A percentile compares a stretch with the other conserved stretches of the same genome.
Evolutionary conservation across 2,329 filamentous ascomycete genomes (phyloP).

Genomic region (Pestalotiopsis sp.): DNA sequence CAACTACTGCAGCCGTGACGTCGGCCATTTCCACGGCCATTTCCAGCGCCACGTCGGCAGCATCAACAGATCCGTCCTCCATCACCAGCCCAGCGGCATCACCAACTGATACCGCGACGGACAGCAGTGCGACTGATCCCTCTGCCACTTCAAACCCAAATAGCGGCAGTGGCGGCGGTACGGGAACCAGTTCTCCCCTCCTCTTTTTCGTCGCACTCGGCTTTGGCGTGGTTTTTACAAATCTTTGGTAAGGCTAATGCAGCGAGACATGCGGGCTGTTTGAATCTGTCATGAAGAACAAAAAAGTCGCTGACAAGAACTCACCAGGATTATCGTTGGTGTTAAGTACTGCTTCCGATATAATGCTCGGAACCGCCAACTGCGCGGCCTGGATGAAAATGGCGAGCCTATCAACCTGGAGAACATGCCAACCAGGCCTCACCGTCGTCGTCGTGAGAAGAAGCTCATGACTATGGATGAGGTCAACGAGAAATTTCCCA

Average conservation of each 20-base stretch:
- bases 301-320: slow-evolving; percentile 20
- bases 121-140: slow-evolving; percentile 15
- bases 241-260: slow-evolving; percentile 75
- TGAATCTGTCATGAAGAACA: slow-evolving; percentile 14
- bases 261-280: background rate
- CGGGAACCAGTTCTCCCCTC: slow-evolving; percentile 68
- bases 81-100: slow-evolving; percentile 10
- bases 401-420: slow-evolving; percentile 88
- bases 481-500: slow-evolving; percentile 94
- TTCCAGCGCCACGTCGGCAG: slow-evolving; percentile 1
- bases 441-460: slow-evolving; percentile 89
- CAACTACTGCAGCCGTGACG: slow-evolving; percentile 8
- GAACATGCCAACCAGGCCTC: slow-evolving; percentile 75
- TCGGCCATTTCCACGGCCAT: slow-evolving; percentile 12
- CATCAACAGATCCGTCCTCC: slow-evolving; percentile 2
- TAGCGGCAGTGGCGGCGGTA: slow-evolving; percentile 34
- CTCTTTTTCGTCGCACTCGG: slow-evolving; percentile 94
- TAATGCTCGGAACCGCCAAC: slow-evolving; percentile 85
- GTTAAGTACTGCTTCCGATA: slow-evolving; percentile 99
- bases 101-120: background rate
- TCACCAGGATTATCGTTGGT: slow-evolving; percentile 90
- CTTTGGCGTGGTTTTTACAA: slow-evolving; percentile 98
- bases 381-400: slow-evolving; percentile 71
- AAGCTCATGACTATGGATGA: slow-evolving; percentile 99
- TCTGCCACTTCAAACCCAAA: slow-evolving; percentile 17